Evolutionary conservation across 2,329 filamentous ascomycete genomes (phyloP).

Genomic region (Elsinoe australis): DNA sequence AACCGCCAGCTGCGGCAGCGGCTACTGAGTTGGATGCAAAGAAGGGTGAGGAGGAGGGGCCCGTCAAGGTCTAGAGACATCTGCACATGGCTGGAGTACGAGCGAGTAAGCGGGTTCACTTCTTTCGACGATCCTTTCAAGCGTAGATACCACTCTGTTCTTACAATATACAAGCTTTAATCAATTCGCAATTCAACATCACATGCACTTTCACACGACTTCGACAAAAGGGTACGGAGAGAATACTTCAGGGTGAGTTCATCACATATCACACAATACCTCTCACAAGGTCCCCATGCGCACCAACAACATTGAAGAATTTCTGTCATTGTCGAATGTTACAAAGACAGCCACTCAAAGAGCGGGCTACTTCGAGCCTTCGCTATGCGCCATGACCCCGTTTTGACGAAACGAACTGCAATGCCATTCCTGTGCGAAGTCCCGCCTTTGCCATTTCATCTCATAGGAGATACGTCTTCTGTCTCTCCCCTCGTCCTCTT

Average conservation of each 20-base stretch:
- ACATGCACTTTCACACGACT: no score
- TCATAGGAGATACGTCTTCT: no score
- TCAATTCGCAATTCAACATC: no score
- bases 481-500: no score
- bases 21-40: not conserved
- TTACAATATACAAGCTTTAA: no score
- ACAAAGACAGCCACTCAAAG: slow-evolving; percentile 13
- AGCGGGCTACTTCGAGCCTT: slow-evolving; percentile 8
- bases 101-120: not conserved
- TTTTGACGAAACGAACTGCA: slow-evolving; percentile 8
- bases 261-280: no score
- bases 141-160: slow-evolving; percentile 17
- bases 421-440: slow-evolving; percentile 13
- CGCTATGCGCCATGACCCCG: slow-evolving; percentile 18
- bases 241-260: no score
- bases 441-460: slow-evolving; percentile 6
- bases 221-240: no score
- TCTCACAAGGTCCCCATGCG: no score
- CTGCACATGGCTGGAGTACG: not conserved
- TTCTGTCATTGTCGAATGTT: slow-evolving; percentile 13
- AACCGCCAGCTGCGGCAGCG: slow-evolving; percentile 5
- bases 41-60: slow-evolving; percentile 8
- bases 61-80: not conserved
- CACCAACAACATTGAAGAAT: no score
- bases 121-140: not conserved